A percentile compares a stretch with the other conserved stretches of the same genome.
Evolutionary conservation across 306 rosid genomes (phyloP).

Genomic region (Prunus dulcis): DNA sequence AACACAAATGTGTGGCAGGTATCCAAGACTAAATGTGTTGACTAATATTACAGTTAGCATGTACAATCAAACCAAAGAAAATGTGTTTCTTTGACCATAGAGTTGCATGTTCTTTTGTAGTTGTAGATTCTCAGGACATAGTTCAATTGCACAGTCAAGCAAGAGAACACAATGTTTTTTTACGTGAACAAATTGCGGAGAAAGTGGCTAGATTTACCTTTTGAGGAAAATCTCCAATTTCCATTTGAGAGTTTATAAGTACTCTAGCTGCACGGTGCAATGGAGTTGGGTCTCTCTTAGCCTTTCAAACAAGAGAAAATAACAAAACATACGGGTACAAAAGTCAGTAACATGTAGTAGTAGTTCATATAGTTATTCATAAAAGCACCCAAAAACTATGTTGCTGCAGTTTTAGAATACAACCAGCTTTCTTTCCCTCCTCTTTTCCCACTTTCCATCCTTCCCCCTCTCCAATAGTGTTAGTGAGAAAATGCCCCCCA

Average conservation of each 20-base stretch:
- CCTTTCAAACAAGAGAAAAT: conserved; percentile 12
- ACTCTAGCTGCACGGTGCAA: conserved; percentile 30
- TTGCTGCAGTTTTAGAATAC: too few species aligned
- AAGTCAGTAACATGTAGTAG: neutral
- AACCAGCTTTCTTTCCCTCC: too few species aligned
- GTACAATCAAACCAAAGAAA: too few species aligned
- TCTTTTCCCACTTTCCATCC: too few species aligned
- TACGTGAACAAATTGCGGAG: neutral
- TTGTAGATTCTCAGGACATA: neutral
- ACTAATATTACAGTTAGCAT: too few species aligned
- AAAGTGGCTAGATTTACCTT: conserved; percentile 19
- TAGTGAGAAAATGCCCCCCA: too few species aligned
- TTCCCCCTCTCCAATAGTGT: too few species aligned
- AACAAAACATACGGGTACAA: neutral
- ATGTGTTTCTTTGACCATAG: neutral
- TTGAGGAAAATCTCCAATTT: conserved; percentile 35
- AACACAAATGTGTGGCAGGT: too few species aligned
- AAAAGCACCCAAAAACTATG: neutral
- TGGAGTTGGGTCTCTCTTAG: conserved; percentile 31
- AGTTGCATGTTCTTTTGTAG: neutral
- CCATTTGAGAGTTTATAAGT: conserved; percentile 32
- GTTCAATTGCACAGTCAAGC: neutral
- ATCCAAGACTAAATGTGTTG: too few species aligned
- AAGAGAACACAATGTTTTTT: neutral
- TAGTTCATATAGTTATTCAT: neutral